Percentiles rank a stretch among this genome's conserved stretches.
phyloP scores from a whole-genome alignment of 345 rosid genomes.

The Lagerstroemia speciosa region DNA sequence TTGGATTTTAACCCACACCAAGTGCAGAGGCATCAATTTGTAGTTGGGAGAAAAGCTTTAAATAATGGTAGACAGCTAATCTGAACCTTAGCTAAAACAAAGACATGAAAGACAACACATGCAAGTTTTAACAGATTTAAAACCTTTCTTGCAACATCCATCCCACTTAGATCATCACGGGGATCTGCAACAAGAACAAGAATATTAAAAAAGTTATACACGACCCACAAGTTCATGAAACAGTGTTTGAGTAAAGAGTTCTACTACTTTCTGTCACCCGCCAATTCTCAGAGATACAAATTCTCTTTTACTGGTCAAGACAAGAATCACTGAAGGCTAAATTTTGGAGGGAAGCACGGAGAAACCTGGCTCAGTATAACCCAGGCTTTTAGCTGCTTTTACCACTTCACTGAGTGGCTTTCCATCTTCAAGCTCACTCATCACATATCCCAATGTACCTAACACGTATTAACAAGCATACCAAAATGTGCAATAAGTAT shows the following conservation, averaged over 20 bases:
- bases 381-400: slow-evolving; percentile 69
- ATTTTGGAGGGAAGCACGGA: slow-evolving; percentile 4
- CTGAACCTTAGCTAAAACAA: background rate
- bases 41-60: background rate
- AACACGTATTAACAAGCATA: slow-evolving; percentile 1
- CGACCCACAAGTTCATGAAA: background rate
- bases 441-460: slow-evolving; percentile 91
- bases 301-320: background rate
- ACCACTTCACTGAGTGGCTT: slow-evolving; percentile 86
- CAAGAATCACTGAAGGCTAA: slow-evolving; percentile 9
- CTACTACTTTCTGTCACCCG: background rate
- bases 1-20: background rate
- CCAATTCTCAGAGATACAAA: background rate
- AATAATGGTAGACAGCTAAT: background rate
- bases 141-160: slow-evolving; percentile 98
- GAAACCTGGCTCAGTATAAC: slow-evolving; percentile 96
- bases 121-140: background rate
- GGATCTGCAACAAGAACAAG: slow-evolving; percentile 52
- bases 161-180: slow-evolving; percentile 90
- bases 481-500: background rate
- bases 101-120: background rate
- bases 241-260: background rate
- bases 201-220: background rate
- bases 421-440: slow-evolving; percentile 93
- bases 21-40: background rate